Evolutionary conservation across 768 basidiomycete species (phyloP).

Genomic region (Favolaschia claudopus): DNA sequence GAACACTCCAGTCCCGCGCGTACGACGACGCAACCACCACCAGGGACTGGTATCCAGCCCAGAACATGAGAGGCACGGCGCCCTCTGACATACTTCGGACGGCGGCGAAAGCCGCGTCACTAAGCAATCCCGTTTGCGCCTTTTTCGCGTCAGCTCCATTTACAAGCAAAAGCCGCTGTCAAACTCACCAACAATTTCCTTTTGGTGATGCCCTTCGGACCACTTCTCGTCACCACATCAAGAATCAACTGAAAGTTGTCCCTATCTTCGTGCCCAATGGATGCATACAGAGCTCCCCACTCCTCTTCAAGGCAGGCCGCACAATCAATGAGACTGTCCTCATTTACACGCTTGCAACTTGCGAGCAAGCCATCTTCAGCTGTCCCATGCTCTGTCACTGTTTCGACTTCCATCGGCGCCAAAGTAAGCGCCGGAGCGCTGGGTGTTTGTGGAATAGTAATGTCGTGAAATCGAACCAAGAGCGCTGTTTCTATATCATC

Average conservation of each 20-base stretch:
- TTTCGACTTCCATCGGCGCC: constrained; percentile 23
- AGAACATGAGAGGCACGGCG: constrained; percentile 65
- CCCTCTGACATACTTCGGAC: constrained; percentile 53
- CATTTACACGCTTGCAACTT: constrained; percentile 52
- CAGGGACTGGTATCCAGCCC: constrained; percentile 67
- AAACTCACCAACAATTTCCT: constrained; percentile 45
- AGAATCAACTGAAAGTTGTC: constrained; percentile 43
- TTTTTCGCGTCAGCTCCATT: constrained; percentile 19
- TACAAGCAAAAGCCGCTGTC: background rate
- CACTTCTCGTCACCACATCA: constrained; percentile 42
- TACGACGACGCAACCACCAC: constrained; percentile 64
- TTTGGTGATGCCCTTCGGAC: constrained; percentile 49
- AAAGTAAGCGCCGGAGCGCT: constrained; percentile 26
- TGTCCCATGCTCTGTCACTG: constrained; percentile 49
- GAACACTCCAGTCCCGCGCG: constrained; percentile 63
- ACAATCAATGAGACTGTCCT: constrained; percentile 51
- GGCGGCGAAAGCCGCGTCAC: constrained; percentile 37
- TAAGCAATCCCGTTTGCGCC: constrained; percentile 24
- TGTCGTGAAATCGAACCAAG: constrained; percentile 49
- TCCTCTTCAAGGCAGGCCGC: constrained; percentile 52
- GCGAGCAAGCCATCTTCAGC: constrained; percentile 50
- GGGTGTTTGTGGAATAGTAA: constrained; percentile 23
- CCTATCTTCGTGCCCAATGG: constrained; percentile 38
- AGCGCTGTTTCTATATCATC: constrained; percentile 82
- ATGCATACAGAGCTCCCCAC: constrained; percentile 38